These are phyloP conservation scores for Lachancea waltii DNA, from an alignment of 805 yeast genomes.

Conservation along the genomic window DNA sequence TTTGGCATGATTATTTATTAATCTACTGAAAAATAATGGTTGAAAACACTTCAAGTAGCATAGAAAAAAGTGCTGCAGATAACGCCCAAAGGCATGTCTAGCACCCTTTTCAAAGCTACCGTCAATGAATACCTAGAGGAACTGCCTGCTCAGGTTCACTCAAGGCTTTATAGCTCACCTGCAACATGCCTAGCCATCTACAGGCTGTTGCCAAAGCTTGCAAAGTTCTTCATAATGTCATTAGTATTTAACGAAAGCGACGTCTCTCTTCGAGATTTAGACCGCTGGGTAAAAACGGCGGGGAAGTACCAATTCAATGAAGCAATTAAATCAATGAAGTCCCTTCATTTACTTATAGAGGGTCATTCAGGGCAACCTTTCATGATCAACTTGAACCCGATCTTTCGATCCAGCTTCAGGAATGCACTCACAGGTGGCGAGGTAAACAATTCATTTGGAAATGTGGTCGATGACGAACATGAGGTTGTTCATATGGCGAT, in stretches of 20 bases:
- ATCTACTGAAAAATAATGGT: not conserved
- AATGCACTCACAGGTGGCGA: constrained; percentile 81
- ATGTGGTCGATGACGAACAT: constrained; percentile 50
- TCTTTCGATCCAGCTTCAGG: constrained; percentile 67
- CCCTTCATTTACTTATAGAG: constrained; percentile 61
- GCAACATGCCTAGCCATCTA: constrained; percentile 94
- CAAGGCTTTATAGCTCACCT: constrained; percentile 76
- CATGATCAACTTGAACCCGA: constrained; percentile 51
- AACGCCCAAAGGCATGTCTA: constrained; percentile 26
- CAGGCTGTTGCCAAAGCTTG: constrained; percentile 79
- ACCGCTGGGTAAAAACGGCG: constrained; percentile 63
- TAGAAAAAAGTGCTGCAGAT: too few species aligned
- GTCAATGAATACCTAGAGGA: constrained; percentile 88
- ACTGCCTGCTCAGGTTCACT: constrained; percentile 79
- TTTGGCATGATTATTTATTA: not conserved
- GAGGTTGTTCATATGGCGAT: constrained; percentile 55
- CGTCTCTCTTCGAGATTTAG: constrained; percentile 58
- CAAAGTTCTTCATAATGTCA: constrained; percentile 82
- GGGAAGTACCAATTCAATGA: constrained; percentile 56
- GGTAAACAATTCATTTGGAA: constrained; percentile 68
- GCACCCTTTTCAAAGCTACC: constrained; percentile 50
- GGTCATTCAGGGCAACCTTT: constrained; percentile 24
- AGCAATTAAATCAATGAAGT: constrained; percentile 67
- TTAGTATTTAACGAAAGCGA: constrained; percentile 78
- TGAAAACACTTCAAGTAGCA: not conserved